A percentile compares a stretch with the other conserved stretches of the same genome.
Conservation (phyloP, 148 eudicot species). For the Pharnaceum exiguum region DNA sequence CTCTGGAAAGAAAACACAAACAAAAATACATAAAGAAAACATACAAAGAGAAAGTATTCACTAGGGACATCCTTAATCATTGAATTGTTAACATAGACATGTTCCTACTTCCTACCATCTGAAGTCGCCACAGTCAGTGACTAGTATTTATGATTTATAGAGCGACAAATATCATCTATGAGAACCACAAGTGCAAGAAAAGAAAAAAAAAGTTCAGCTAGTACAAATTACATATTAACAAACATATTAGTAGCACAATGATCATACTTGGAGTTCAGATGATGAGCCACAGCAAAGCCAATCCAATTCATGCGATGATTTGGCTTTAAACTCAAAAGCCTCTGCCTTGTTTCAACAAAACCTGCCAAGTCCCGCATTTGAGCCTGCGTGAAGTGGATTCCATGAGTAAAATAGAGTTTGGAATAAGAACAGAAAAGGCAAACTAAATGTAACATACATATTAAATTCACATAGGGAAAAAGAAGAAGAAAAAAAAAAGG, state of each 20-base stretch:
- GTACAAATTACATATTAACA: neutral
- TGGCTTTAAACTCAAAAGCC: slow-evolving; percentile 86
- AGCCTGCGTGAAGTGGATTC: slow-evolving; percentile 45
- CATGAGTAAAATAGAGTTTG: neutral
- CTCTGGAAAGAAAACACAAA: neutral
- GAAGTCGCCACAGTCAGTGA: no score
- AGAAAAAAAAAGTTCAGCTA: neutral
- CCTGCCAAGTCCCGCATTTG: slow-evolving; percentile 98
- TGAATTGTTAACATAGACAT: no score
- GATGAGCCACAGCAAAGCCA: slow-evolving; percentile 93
- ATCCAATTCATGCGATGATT: slow-evolving; percentile 99
- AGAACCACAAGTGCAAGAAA: neutral
- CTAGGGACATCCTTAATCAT: no score
- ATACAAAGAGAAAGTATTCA: no score
- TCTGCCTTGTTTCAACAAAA: slow-evolving; percentile 97
- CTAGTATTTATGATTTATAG: no score
- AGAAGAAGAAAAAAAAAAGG: neutral
- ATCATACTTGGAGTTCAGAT: slow-evolving; percentile 72
- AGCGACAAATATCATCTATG: no score
- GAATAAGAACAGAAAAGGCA: neutral
- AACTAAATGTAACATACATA: neutral
- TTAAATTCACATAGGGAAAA: neutral
- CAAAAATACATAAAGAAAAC: no score
- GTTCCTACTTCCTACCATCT: no score
- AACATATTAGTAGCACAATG: neutral